Percentiles rank a stretch among this genome's conserved stretches.
phyloP scores from a whole-genome alignment of 805 yeast genomes.

The Metschnikowia chrysomelidarum region DNA sequence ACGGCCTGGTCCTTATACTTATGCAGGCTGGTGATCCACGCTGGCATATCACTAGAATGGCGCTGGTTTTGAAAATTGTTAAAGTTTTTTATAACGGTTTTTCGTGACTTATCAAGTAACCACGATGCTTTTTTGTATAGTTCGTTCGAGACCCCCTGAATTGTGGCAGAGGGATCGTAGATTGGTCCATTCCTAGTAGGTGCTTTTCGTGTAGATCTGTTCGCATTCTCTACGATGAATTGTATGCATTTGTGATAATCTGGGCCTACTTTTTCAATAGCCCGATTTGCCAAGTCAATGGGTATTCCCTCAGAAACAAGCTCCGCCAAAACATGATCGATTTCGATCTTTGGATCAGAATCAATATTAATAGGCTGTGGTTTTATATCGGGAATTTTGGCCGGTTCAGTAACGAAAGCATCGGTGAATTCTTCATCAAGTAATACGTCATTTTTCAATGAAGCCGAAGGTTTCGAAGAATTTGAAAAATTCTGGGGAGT shows the following conservation, averaged over 20 bases:
- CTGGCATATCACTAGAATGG: slow-evolving; percentile 43
- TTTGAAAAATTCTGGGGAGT: too few relatives aligned
- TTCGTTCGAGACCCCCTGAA: slow-evolving; percentile 55
- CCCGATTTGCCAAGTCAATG: slow-evolving; percentile 55
- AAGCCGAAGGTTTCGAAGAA: not conserved
- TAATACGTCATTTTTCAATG: slow-evolving; percentile 13
- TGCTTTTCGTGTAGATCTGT: not conserved
- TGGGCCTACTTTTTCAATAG: slow-evolving; percentile 56
- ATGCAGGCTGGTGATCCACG: slow-evolving; percentile 70
- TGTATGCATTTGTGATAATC: slow-evolving; percentile 67
- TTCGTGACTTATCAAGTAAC: slow-evolving; percentile 55
- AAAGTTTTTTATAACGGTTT: slow-evolving; percentile 60
- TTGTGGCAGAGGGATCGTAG: slow-evolving; percentile 29
- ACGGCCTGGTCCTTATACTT: slow-evolving; percentile 43
- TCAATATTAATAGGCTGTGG: slow-evolving; percentile 4
- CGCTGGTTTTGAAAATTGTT: slow-evolving; percentile 48
- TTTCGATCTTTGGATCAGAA: slow-evolving; percentile 15
- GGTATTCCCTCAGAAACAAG: slow-evolving; percentile 80
- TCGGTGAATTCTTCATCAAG: slow-evolving; percentile 46
- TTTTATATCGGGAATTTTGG: not conserved
- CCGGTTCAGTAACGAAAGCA: slow-evolving; percentile 29
- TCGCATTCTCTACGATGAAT: slow-evolving; percentile 50
- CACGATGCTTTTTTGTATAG: slow-evolving; percentile 59
- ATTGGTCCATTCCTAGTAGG: too few relatives aligned
- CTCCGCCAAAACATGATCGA: slow-evolving; percentile 60